phyloP scores from a whole-genome alignment of 306 rosid genomes.

The Sechiopsis laciniata region DNA sequence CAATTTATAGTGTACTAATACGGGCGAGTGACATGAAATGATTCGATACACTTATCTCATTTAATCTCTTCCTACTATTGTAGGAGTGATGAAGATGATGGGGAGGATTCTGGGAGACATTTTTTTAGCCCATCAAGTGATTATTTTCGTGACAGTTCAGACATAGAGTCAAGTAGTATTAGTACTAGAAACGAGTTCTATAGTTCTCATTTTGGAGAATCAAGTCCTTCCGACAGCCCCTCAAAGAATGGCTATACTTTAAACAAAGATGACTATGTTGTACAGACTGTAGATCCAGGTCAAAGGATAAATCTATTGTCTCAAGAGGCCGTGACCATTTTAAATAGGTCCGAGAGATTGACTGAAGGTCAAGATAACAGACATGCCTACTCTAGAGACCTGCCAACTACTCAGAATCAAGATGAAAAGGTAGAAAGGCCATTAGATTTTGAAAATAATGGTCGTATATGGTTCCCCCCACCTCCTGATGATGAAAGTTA shows the following conservation, averaged over 20 bases:
- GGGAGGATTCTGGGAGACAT: slow-evolving; percentile 60
- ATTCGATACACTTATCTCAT: not conserved
- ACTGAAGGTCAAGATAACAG: slow-evolving; percentile 48
- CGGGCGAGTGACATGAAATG: slow-evolving; percentile 32
- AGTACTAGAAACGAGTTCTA: slow-evolving; percentile 61
- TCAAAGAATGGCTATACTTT: slow-evolving; percentile 61
- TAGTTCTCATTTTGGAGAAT: slow-evolving; percentile 45
- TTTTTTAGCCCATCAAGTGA: slow-evolving; percentile 62
- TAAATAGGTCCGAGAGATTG: slow-evolving; percentile 56
- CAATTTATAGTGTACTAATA: not conserved
- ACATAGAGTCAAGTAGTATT: slow-evolving; percentile 66
- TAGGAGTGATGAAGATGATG: slow-evolving; percentile 81
- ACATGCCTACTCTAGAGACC: slow-evolving; percentile 59
- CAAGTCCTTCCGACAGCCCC: slow-evolving; percentile 74
- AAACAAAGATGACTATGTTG: slow-evolving; percentile 47
- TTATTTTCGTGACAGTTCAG: slow-evolving; percentile 56
- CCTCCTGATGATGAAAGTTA: slow-evolving; percentile 69
- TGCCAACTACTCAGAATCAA: slow-evolving; percentile 45
- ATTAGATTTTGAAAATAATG: slow-evolving; percentile 81
- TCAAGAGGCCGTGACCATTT: slow-evolving; percentile 50
- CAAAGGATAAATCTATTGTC: slow-evolving; percentile 39
- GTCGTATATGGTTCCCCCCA: slow-evolving; percentile 81
- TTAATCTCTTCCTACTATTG: slow-evolving; percentile 4
- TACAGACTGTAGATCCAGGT: slow-evolving; percentile 65
- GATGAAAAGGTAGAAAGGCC: slow-evolving; percentile 50